A percentile compares a stretch with the other conserved stretches of the same genome.
These are phyloP conservation scores for Talaromyces funiculosus DNA, from an alignment of 2,329 filamentous ascomycete genomes.

Conservation along the genomic window DNA sequence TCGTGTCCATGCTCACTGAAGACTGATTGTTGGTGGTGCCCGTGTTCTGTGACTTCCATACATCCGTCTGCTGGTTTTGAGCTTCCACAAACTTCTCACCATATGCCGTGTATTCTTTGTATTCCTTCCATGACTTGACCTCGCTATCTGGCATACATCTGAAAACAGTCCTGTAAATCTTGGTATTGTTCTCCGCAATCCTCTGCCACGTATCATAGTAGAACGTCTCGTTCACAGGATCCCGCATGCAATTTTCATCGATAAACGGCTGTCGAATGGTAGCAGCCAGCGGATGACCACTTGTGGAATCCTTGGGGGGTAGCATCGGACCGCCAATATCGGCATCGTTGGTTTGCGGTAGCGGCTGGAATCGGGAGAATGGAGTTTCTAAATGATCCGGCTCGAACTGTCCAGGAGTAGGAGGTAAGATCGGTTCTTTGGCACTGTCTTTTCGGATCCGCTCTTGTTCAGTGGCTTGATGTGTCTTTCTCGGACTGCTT, in stretches of 20 bases:
- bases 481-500: slow-evolving; percentile 46
- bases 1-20: neutral
- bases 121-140: slow-evolving; percentile 87
- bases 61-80: slow-evolving; percentile 43
- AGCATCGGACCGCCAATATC: slow-evolving; percentile 73
- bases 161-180: slow-evolving; percentile 88
- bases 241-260: slow-evolving; percentile 87
- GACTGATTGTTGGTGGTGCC: neutral
- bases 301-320: slow-evolving; percentile 34
- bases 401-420: slow-evolving; percentile 16
- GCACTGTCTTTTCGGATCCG: slow-evolving; percentile 18
- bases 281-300: slow-evolving; percentile 44
- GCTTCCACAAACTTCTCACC: slow-evolving; percentile 67
- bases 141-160: slow-evolving; percentile 95
- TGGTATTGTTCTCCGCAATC: slow-evolving; percentile 90
- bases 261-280: slow-evolving; percentile 71
- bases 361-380: slow-evolving; percentile 55
- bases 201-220: slow-evolving; percentile 82
- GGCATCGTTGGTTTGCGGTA: slow-evolving; percentile 68
- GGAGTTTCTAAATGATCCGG: slow-evolving; percentile 16
- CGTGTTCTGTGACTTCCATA: slow-evolving; percentile 6
- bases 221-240: slow-evolving; percentile 77
- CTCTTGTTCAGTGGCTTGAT: slow-evolving; percentile 25
- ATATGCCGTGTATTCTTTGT: slow-evolving; percentile 77
- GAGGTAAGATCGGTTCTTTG: slow-evolving; percentile 16